Percentiles rank a stretch among this genome's conserved stretches.
phyloP scores from a whole-genome alignment of 352 stramenopile genomes.

The Blastocystis sp. region DNA sequence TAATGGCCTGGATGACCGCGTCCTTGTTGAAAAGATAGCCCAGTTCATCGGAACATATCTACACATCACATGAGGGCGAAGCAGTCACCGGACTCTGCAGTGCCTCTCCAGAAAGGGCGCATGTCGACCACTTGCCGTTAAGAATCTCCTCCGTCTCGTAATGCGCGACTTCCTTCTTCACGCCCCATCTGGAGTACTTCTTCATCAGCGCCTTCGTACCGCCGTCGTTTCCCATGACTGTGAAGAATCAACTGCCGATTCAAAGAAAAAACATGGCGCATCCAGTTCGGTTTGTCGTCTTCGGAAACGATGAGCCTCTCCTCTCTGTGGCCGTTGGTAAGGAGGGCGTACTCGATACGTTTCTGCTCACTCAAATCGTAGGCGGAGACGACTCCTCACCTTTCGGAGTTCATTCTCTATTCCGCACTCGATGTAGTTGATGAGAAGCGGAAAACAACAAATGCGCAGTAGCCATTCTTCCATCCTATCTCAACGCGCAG shows the following conservation, averaged over 20 bases:
- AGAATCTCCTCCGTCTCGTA: constrained; percentile 49
- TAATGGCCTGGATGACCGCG: constrained; percentile 55
- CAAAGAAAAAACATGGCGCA: constrained; percentile 36
- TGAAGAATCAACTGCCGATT: not conserved
- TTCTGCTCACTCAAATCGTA: not conserved
- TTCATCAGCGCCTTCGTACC: constrained; percentile 41
- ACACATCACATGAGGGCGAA: not conserved
- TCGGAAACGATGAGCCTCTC: constrained; percentile 44
- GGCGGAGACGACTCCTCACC: constrained; percentile 36
- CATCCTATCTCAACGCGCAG: not conserved
- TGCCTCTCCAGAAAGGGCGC: constrained; percentile 53
- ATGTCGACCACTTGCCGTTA: constrained; percentile 67
- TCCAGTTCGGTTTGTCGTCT: constrained; percentile 65
- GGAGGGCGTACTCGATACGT: not conserved
- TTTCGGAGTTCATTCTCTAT: constrained; percentile 63
- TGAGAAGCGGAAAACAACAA: constrained; percentile 46
- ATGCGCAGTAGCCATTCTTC: not conserved
- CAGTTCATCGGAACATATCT: constrained; percentile 65
- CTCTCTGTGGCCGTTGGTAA: constrained; percentile 48
- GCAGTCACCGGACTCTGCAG: constrained; percentile 33
- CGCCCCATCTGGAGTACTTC: constrained; percentile 60
- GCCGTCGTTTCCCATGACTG: constrained; percentile 69
- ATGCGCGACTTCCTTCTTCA: constrained; percentile 64
- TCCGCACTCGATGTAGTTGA: constrained; percentile 54
- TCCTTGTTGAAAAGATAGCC: constrained; percentile 67